Percentiles rank a stretch among this genome's conserved stretches.
phyloP scores from a whole-genome alignment of 1,284 basidiomycete genomes.

The Gastroboletus turbinatus region DNA sequence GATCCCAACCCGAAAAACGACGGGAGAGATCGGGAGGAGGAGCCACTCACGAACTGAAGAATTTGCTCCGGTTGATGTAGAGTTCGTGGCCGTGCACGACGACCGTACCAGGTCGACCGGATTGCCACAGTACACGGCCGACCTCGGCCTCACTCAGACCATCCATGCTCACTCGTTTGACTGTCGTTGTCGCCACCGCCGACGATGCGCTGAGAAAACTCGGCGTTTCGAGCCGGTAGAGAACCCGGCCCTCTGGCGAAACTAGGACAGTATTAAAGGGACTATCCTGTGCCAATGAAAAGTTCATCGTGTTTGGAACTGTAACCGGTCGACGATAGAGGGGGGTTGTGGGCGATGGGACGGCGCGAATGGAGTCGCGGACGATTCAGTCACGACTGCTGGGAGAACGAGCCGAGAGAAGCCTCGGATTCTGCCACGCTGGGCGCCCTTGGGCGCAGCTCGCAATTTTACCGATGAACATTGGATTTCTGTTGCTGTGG shows the following conservation, averaged over 20 bases:
- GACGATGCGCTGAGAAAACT: constrained; percentile 11
- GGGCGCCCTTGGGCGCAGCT: constrained; percentile 22
- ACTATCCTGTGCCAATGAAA: constrained; percentile 33
- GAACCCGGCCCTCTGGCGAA: constrained; percentile 30
- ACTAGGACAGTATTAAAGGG: constrained; percentile 34
- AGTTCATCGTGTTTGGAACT: constrained; percentile 26
- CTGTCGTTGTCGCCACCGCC: constrained; percentile 18
- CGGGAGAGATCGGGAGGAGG: neutral
- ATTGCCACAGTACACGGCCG: constrained; percentile 31
- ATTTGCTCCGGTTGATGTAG: constrained; percentile 22
- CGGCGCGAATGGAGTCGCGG: constrained; percentile 7
- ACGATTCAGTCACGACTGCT: constrained; percentile 12
- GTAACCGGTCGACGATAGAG: neutral
- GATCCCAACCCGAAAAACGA: neutral
- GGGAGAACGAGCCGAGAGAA: constrained; percentile 33
- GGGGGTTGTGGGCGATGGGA: constrained; percentile 8
- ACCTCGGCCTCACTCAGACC: constrained; percentile 28
- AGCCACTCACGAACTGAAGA: constrained; percentile 33
- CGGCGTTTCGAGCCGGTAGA: constrained; percentile 32
- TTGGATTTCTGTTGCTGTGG: neutral
- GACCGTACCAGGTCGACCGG: constrained; percentile 29
- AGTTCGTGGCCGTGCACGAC: constrained; percentile 32
- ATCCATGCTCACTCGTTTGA: constrained; percentile 28
- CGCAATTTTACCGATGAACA: neutral
- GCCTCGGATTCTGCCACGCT: constrained; percentile 35